A percentile compares a stretch with the other conserved stretches of the same genome.
phyloP scores from a whole-genome alignment of 805 yeast genomes.

The Blastobotrys attinorum region DNA sequence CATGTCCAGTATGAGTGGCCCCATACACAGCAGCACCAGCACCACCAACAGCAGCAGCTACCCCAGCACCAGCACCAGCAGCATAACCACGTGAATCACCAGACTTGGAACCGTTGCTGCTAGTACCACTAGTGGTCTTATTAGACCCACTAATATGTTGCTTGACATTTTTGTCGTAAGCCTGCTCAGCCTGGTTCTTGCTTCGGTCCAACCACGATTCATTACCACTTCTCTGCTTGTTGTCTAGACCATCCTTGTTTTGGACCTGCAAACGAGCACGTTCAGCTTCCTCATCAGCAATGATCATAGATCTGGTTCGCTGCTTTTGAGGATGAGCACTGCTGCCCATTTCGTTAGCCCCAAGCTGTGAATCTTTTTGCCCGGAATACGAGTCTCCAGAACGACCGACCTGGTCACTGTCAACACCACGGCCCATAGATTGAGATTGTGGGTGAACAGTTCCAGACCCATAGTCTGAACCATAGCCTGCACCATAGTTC shows the following conservation, averaged over 20 bases:
- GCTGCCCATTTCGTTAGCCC: too few species aligned
- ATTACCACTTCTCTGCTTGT: neutral
- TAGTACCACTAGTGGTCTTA: neutral
- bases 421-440: too few species aligned
- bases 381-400: too few species aligned
- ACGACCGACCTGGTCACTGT: too few species aligned
- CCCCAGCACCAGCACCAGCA: slow-evolving; percentile 6
- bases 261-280: too few species aligned
- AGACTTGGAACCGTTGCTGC: neutral
- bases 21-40: too few species aligned
- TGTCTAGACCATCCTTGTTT: neutral
- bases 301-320: neutral
- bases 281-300: neutral
- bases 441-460: too few species aligned
- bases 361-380: too few species aligned
- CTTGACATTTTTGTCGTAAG: neutral
- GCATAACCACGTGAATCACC: neutral
- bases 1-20: too few species aligned
- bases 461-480: too few species aligned
- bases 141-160: neutral
- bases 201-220: neutral
- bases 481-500: too few species aligned
- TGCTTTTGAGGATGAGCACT: neutral
- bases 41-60: slow-evolving; percentile 6
- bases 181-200: neutral